Evolutionary conservation across 192 early-diverging fungal genomes (phyloP).

Genomic region (Phlyctochytrium arcticum): DNA sequence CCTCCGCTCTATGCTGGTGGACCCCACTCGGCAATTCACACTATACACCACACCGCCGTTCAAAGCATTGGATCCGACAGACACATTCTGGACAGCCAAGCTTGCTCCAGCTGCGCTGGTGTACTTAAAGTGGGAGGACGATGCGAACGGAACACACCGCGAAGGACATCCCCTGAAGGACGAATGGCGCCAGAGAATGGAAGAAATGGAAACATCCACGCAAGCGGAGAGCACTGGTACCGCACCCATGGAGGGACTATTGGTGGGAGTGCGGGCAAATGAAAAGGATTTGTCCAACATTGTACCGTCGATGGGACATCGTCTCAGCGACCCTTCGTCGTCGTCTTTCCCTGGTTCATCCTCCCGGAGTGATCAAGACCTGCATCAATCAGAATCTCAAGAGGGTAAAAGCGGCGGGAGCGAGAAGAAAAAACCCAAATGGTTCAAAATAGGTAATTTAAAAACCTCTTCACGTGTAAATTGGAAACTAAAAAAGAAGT

Average conservation of each 20-base stretch:
- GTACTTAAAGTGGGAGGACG: constrained; percentile 41
- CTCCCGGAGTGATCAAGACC: too few relatives aligned
- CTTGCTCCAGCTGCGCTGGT: constrained; percentile 43
- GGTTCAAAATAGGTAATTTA: constrained; percentile 45
- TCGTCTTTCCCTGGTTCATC: too few relatives aligned
- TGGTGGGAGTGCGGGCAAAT: too few relatives aligned
- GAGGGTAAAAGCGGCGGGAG: neutral
- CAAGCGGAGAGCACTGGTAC: too few relatives aligned
- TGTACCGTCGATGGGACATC: too few relatives aligned
- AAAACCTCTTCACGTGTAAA: too few relatives aligned
- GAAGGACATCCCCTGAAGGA: constrained; percentile 4
- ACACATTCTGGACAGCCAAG: constrained; percentile 42
- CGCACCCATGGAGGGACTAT: too few relatives aligned
- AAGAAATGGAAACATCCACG: too few relatives aligned
- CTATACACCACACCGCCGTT: constrained; percentile 44
- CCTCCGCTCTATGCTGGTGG: constrained; percentile 5
- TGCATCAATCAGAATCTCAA: neutral
- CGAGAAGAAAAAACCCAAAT: constrained; percentile 33
- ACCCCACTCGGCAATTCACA: constrained; percentile 8
- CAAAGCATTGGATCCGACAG: constrained; percentile 14
- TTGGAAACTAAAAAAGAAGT: too few relatives aligned
- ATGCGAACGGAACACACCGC: neutral
- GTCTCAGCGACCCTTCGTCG: too few relatives aligned
- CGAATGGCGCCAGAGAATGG: constrained; percentile 5
- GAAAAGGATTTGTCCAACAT: too few relatives aligned